Conservation (phyloP, 2,329 filamentous ascomycete genomes). For the Raffaelea ambrosiae region DNA sequence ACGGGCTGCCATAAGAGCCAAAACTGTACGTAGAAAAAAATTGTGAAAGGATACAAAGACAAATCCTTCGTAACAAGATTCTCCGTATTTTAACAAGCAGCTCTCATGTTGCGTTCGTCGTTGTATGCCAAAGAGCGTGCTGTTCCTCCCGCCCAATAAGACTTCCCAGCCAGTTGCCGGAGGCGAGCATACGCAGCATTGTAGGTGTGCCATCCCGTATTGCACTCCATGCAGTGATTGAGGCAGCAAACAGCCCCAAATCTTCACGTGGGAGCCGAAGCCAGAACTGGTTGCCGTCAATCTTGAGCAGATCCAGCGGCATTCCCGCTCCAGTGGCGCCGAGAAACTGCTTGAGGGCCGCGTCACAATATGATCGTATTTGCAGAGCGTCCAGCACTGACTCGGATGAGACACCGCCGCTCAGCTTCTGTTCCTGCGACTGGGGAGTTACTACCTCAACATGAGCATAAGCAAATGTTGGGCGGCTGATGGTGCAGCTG, state of each 20-base stretch:
- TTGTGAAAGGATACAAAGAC: not conserved
- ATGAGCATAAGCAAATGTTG: conserved; percentile 49
- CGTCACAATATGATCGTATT: conserved; percentile 52
- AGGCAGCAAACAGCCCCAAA: conserved; percentile 51
- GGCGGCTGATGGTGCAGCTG: conserved; percentile 40
- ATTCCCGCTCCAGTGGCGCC: conserved; percentile 61
- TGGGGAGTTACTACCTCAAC: conserved; percentile 34
- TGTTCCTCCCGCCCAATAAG: conserved; percentile 43
- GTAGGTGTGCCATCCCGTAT: conserved; percentile 31
- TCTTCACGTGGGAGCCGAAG: conserved; percentile 56
- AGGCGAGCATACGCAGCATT: conserved; percentile 45
- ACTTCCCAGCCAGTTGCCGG: conserved; percentile 56
- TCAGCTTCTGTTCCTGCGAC: not conserved
- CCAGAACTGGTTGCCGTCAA: conserved; percentile 49
- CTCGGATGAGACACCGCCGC: too few relatives aligned
- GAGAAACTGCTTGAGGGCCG: conserved; percentile 59
- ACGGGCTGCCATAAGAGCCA: too few relatives aligned
- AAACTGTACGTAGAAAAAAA: too few relatives aligned
- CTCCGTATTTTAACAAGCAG: not conserved
- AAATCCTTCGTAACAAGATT: not conserved
- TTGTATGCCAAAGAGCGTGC: conserved; percentile 35
- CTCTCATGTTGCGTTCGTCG: not conserved
- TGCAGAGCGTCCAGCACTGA: conserved; percentile 50
- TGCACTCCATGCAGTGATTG: conserved; percentile 57
- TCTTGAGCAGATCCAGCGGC: conserved; percentile 60